Evolutionary conservation across 257 asterid species (phyloP).

Genomic region (Nicotiana obtusifolia): DNA sequence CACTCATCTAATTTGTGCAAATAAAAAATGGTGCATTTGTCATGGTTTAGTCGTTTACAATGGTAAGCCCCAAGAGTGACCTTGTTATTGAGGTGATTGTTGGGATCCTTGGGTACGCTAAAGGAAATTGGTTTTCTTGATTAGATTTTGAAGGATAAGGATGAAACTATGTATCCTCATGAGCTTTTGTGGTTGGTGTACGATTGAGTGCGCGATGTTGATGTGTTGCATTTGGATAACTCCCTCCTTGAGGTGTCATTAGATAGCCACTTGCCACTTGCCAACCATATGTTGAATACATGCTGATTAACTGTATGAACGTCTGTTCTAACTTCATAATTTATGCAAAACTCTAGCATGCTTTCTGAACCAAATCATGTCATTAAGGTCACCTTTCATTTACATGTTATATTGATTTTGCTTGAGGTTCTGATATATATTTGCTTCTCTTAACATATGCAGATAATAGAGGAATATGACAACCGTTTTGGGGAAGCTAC

Average conservation of each 20-base stretch:
- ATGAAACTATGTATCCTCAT: neutral
- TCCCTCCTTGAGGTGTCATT: neutral
- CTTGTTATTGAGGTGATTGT: neutral
- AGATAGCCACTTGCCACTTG: too few species aligned
- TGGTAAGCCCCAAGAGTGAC: neutral
- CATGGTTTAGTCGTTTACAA: neutral
- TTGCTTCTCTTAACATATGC: constrained; percentile 8
- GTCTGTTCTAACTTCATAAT: neutral
- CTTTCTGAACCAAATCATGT: neutral
- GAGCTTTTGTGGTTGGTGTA: neutral
- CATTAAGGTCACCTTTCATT: neutral
- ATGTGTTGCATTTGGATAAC: neutral
- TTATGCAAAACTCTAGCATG: neutral
- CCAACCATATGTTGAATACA: neutral
- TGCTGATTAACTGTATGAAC: neutral
- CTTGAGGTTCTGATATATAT: neutral
- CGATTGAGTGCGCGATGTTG: neutral
- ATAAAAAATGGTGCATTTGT: neutral
- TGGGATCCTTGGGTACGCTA: neutral
- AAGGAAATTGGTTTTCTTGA: neutral
- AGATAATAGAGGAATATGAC: constrained; percentile 55
- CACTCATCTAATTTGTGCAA: neutral
- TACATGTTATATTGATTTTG: neutral
- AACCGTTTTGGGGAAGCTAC: constrained; percentile 36
- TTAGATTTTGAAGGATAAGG: neutral